These are phyloP conservation scores for Fraxinus americana DNA, from an alignment of 257 asterid species.

Conservation along the genomic window DNA sequence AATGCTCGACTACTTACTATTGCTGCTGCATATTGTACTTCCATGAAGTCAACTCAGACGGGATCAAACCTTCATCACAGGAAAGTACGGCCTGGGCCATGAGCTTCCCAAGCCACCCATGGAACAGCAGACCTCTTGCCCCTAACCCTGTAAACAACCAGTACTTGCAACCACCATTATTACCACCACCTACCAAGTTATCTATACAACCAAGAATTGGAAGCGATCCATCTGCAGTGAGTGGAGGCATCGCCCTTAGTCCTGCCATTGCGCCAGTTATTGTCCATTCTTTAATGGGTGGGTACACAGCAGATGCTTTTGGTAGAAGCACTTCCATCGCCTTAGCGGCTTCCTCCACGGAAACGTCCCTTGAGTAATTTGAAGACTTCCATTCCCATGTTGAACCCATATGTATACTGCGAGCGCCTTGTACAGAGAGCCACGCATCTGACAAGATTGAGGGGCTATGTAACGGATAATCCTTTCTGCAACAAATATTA, in stretches of 20 bases:
- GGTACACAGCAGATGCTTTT: conserved; percentile 69
- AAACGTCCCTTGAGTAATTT: conserved; percentile 60
- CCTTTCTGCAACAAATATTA: conserved; percentile 52
- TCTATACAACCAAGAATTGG: conserved; percentile 82
- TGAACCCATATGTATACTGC: conserved; percentile 68
- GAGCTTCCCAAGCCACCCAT: conserved; percentile 87
- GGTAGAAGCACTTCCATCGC: conserved; percentile 66
- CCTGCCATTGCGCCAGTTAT: conserved; percentile 71
- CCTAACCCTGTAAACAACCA: conserved; percentile 96
- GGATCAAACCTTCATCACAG: conserved; percentile 59
- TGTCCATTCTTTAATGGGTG: conserved; percentile 64
- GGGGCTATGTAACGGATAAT: conserved; percentile 66
- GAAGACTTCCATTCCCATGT: conserved; percentile 95
- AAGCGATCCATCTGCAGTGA: conserved; percentile 70
- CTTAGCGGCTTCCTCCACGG: conserved; percentile 57
- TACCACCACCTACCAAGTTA: conserved; percentile 34
- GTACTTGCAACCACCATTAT: conserved; percentile 47
- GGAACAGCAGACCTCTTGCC: conserved; percentile 84
- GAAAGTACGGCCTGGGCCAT: conserved; percentile 68
- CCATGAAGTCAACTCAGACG: conserved; percentile 72
- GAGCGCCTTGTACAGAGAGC: conserved; percentile 79
- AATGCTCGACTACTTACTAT: neutral
- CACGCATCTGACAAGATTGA: conserved; percentile 89
- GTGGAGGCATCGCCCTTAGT: conserved; percentile 90
- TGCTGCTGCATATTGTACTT: conserved; percentile 41